Evolutionary conservation across 768 basidiomycete genomes (phyloP), one percentile per base, ranked within the genome.

Genomic region (Mycena belliarum): DNA sequence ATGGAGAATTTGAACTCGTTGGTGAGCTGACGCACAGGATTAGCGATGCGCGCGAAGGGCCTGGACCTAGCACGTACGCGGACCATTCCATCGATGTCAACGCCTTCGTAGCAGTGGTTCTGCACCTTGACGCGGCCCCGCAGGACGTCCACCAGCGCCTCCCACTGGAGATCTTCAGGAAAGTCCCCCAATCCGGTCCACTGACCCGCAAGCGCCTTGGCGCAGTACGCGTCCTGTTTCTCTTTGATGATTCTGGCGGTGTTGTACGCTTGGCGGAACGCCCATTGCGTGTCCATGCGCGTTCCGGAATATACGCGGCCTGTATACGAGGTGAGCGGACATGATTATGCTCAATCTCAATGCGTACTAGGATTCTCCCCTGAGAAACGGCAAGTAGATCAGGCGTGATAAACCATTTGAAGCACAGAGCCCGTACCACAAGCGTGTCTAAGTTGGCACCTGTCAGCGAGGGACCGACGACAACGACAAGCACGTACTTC

Each of bases 1-100:
- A 91, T 75, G 0, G 86, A 81, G 72, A 90, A 90, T 61, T 90
- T 75, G 74, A 92, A 93, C 60, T 93, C 91, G 69, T 93, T 89
- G 11, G 89, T 84, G 4, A 93, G 75, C 79, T 90, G 54, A 29
- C 20, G 26, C 25, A 21, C 1, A 81, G 72, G 89, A 89, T 59
- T 75, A 92, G 92, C 61, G 91, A 89, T 69, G 91, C 24, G 14
- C 29, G 21, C 20, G 3, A 12, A 20, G n/a, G n/a, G 21, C 20
- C 5, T 6, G 7, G 29, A 32, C 7, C 6, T 12, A 12, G 28
- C 9, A 69, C 83, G 12, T 66, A 86, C 85, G 52, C 88, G 75
- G 60, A 88, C 81, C 44, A 88, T 79, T 32, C 76, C 80, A 52
- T 88, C 86, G 21, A 89, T 68, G 69, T 90, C 88, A 7, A 86